phyloP scores from a whole-genome alignment of 176 grass and related monocot species.

The Guadua angustifolia region DNA sequence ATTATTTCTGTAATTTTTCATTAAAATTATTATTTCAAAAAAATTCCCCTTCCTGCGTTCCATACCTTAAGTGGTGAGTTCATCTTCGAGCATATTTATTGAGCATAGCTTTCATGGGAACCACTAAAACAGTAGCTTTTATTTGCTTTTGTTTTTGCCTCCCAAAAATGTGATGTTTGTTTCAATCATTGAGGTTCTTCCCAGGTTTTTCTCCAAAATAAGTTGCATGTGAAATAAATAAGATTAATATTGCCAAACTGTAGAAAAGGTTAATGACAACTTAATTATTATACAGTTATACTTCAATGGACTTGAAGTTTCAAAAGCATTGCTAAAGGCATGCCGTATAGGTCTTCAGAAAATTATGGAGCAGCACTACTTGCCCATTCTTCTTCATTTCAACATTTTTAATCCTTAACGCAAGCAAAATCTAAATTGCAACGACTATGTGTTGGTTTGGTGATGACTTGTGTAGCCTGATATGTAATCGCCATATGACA shows the following conservation, averaged over 20 bases:
- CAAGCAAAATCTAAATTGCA: background rate
- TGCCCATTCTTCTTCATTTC: conserved; percentile 6
- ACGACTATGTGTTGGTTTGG: conserved; percentile 25
- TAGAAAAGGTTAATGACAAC: background rate
- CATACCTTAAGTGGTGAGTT: background rate
- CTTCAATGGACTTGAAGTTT: background rate
- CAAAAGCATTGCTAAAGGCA: background rate
- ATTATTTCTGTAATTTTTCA: no score
- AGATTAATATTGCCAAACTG: conserved; percentile 31
- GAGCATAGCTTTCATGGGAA: conserved; percentile 9
- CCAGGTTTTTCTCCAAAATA: background rate
- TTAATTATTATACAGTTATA: background rate
- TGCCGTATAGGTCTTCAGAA: background rate
- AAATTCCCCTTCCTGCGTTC: no score
- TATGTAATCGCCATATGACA: background rate
- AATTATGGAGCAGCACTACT: background rate
- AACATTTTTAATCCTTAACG: conserved; percentile 1
- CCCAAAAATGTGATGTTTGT: conserved; percentile 1
- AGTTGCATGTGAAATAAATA: conserved; percentile 16
- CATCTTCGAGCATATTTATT: conserved; percentile 12
- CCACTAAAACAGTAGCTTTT: conserved; percentile 33
- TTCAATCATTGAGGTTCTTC: background rate
- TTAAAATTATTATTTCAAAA: no score
- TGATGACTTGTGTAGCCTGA: conserved; percentile 1
- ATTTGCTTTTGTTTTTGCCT: background rate